Conservation (phyloP, 331 rosid genomes). For the Pyracantha coccinea region DNA sequence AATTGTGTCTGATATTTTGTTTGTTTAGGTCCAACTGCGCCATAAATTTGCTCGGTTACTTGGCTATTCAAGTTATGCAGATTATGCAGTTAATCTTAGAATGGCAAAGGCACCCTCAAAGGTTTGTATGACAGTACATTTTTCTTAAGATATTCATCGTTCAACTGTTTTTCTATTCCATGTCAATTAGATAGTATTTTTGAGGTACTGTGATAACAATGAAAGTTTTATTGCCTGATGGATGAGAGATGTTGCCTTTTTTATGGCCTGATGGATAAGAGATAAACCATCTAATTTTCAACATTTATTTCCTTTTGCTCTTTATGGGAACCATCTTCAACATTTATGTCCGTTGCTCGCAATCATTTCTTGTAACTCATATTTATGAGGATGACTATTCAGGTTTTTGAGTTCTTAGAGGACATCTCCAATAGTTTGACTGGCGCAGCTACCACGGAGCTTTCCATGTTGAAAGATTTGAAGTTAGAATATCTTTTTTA, state of each 20-base stretch:
- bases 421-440: slow-evolving; percentile 65
- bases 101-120: slow-evolving; percentile 91
- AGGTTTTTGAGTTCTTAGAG: slow-evolving; percentile 92
- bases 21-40: slow-evolving; percentile 73
- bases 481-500: slow-evolving; percentile 40
- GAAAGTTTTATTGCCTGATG: background rate
- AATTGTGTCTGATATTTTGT: slow-evolving; percentile 9
- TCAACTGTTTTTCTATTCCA: background rate
- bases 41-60: slow-evolving; percentile 85
- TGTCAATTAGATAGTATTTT: background rate
- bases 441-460: slow-evolving; percentile 66
- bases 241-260: background rate
- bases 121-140: slow-evolving; percentile 36
- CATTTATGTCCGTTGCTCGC: background rate
- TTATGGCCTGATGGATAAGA: background rate
- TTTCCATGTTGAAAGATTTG: slow-evolving; percentile 60
- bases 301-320: background rate
- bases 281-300: background rate
- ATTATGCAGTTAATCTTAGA: slow-evolving; percentile 66
- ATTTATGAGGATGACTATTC: slow-evolving; percentile 8
- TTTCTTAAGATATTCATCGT: background rate
- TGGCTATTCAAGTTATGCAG: slow-evolving; percentile 86
- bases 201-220: background rate
- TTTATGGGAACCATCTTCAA: background rate
- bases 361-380: slow-evolving; percentile 10